Percentiles rank a stretch among this genome's conserved stretches.
Evolutionary conservation across 192 early-diverging fungal species (phyloP).

Genomic region (Helicostylum pulchrum): DNA sequence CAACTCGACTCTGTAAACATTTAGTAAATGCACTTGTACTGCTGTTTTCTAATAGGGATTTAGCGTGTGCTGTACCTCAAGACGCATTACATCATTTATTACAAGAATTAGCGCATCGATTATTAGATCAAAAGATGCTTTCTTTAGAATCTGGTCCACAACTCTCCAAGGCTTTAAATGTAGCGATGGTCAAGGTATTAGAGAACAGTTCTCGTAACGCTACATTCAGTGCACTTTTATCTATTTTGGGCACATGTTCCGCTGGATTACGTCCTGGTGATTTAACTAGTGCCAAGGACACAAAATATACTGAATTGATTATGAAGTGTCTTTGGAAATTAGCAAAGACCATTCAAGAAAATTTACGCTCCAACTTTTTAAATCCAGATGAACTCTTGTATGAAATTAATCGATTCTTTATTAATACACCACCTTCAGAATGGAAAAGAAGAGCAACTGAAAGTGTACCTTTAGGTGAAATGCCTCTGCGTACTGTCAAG

Average conservation of each 20-base stretch:
- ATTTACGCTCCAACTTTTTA: constrained; percentile 59
- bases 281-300: constrained; percentile 44
- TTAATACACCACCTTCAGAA: constrained; percentile 72
- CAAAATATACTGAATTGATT: constrained; percentile 81
- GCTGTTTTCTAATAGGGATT: constrained; percentile 66
- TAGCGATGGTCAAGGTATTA: constrained; percentile 85
- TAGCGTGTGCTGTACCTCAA: constrained; percentile 63
- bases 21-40: constrained; percentile 72
- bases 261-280: constrained; percentile 49
- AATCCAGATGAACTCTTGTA: constrained; percentile 65
- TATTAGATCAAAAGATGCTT: constrained; percentile 76
- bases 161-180: constrained; percentile 74
- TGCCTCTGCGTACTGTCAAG: constrained; percentile 95
- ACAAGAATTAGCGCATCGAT: constrained; percentile 72
- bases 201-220: constrained; percentile 84
- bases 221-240: constrained; percentile 72
- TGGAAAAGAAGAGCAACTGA: constrained; percentile 84
- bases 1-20: constrained; percentile 75
- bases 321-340: constrained; percentile 98
- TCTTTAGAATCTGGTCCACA: constrained; percentile 54
- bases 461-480: constrained; percentile 75
- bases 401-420: constrained; percentile 82
- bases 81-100: constrained; percentile 66
- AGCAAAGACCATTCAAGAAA: constrained; percentile 78
- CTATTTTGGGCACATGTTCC: constrained; percentile 61